Base-by-base conservation (phyloP, 805 yeast species). In the Lachancea sp. region DNA sequence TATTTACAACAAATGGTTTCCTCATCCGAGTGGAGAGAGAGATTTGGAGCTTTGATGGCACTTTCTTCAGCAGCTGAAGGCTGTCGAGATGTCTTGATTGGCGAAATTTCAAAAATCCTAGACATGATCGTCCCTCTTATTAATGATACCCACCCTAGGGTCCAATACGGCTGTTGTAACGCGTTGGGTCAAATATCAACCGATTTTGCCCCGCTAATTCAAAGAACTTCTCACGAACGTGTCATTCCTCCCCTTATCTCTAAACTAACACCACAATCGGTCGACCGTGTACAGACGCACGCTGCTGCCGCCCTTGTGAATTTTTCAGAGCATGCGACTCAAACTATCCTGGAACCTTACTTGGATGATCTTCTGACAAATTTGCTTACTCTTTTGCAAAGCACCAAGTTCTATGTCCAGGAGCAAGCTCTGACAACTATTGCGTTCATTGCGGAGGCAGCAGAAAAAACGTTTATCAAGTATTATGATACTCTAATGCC, bases 271-370 rank as follows among this genome's bases (percentile, higher is more conserved):
- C 70, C 73, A 46, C 74, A 74, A 47, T 77, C 87, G 36, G 89
- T 82, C 42, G 90, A 94, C 38, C 72, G 97, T 56, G 98, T 92
- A 18, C 97, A 90, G 67, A 86, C 96, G 0, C 98, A 92, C 58
- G 97, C 97, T 13, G 97, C 98, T 31, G 98, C 98, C 38, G 98
- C 98, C 0, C 70, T 90, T 54, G 97, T 92, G 34, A 92, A 92
- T 61, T 92, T 92, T 60, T 78, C 90, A 29, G 98, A 92, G 64
- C 87, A 83, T 48, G 96, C 97, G 2, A 68, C 85, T 5, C 83
- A 86, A 56, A 95, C 84, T 46, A 77, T 80, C 8, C 68, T 92
- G 51, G 96, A 88, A 56, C 97, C 97, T n/a, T 89, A 83, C 55
- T 71, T 92, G 56, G 98, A 92, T 60, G 77, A 72, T 50, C 68